phyloP scores from a whole-genome alignment of 2,329 filamentous ascomycete species.

The Beauveria sp. region DNA sequence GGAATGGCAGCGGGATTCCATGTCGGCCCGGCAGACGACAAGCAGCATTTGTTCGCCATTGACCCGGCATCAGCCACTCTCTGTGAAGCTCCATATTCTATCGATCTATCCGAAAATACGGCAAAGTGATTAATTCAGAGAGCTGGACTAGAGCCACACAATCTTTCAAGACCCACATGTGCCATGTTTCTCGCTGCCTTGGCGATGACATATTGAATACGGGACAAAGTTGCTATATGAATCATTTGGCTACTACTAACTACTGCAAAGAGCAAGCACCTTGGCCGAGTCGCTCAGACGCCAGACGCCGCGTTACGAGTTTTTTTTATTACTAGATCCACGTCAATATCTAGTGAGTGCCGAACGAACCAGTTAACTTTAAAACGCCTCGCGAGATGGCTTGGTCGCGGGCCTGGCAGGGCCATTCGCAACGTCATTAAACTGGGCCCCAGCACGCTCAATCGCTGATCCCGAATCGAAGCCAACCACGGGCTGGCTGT shows the following conservation, averaged over 20 bases:
- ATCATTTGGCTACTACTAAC: background rate
- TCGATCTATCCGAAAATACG: background rate
- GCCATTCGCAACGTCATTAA: conserved; percentile 5
- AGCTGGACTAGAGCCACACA: background rate
- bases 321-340: background rate
- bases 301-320: background rate
- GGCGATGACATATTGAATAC: background rate
- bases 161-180: background rate
- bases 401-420: background rate
- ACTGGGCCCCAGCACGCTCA: background rate
- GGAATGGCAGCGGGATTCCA: conserved; percentile 22
- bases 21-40: conserved; percentile 16
- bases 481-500: background rate
- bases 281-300: background rate
- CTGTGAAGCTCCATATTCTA: conserved; percentile 1
- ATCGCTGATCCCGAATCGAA: background rate
- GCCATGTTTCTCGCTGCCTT: background rate
- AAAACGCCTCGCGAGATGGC: conserved; percentile 1
- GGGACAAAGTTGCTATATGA: background rate
- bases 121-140: background rate
- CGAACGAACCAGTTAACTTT: background rate
- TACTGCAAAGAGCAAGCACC: background rate
- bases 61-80: conserved; percentile 13
- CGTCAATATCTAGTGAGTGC: background rate
- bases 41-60: conserved; percentile 14